Conservation (phyloP, 139 green algal species). For the Diplosphaera chodatii region DNA sequence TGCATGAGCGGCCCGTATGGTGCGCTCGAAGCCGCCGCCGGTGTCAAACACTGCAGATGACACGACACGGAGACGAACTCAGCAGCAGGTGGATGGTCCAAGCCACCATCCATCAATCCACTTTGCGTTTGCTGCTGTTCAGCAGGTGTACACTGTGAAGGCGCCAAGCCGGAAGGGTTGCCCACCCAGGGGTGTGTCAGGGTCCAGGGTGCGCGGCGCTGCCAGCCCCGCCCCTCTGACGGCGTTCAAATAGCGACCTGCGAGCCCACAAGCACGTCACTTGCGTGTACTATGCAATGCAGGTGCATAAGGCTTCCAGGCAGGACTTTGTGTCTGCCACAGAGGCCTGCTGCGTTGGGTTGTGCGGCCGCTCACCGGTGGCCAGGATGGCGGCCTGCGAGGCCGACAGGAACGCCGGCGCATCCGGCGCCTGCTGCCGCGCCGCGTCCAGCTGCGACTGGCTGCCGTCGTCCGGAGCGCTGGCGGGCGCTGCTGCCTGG, state of each 20-base stretch:
- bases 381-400: constrained; percentile 41
- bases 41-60: not conserved
- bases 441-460: not conserved
- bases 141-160: too few relatives aligned
- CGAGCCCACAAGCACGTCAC: not conserved
- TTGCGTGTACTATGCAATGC: too few relatives aligned
- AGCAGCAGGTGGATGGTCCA: too few relatives aligned
- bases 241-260: constrained; percentile 88
- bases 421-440: constrained; percentile 21
- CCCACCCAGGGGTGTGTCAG: constrained; percentile 21
- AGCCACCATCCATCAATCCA: too few relatives aligned
- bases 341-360: too few relatives aligned
- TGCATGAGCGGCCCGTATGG: not conserved
- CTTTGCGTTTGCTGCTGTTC: too few relatives aligned
- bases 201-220: constrained; percentile 28
- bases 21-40: not conserved
- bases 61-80: too few relatives aligned
- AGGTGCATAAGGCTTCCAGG: too few relatives aligned
- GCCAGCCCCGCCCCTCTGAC: constrained; percentile 63
- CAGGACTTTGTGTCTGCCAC: too few relatives aligned
- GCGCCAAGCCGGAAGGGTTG: too few relatives aligned
- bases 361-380: constrained; percentile 36
- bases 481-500: not conserved
- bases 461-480: not conserved
- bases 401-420: constrained; percentile 63